Percentiles rank a stretch among this genome's conserved stretches.
These are phyloP conservation scores for Colletotrichum truncatum DNA, from an alignment of 2,329 filamentous ascomycete genomes.

Conservation along the genomic window DNA sequence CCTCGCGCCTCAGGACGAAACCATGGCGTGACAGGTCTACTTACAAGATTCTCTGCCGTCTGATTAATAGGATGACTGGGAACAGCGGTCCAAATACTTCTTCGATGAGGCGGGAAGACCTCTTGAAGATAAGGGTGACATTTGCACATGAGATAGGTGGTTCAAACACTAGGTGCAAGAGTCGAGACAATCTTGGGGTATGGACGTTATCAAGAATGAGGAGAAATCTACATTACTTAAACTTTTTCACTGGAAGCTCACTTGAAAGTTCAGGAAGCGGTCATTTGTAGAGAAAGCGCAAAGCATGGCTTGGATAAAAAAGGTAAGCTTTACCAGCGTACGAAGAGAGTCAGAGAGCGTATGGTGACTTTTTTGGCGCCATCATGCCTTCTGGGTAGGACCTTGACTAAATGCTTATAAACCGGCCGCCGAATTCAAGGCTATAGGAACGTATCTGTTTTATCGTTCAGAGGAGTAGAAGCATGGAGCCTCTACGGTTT, in stretches of 20 bases:
- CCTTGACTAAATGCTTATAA: too few species aligned
- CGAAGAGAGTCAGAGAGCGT: background rate
- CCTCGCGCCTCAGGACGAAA: conserved; percentile 37
- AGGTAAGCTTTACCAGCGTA: conserved; percentile 33
- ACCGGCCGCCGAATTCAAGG: too few species aligned
- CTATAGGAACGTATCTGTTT: too few species aligned
- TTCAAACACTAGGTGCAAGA: conserved; percentile 33
- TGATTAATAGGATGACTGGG: conserved; percentile 41
- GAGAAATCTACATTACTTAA: conserved; percentile 28
- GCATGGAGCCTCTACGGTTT: too few species aligned
- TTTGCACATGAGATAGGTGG: conserved; percentile 31
- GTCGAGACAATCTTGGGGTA: conserved; percentile 18
- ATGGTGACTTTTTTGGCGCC: too few species aligned
- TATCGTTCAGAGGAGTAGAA: too few species aligned
- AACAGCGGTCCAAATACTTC: conserved; percentile 27
- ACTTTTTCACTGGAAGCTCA: conserved; percentile 35
- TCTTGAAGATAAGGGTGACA: conserved; percentile 21
- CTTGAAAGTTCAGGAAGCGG: conserved; percentile 31
- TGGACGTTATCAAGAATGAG: conserved; percentile 21
- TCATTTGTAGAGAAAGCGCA: conserved; percentile 24
- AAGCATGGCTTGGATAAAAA: conserved; percentile 25
- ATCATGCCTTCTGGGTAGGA: too few species aligned
- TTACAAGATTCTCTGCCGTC: conserved; percentile 38
- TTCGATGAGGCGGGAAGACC: conserved; percentile 23
- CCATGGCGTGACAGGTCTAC: conserved; percentile 41